Conservation (phyloP, 2,329 filamentous ascomycete species). For the Monilinia aucupariae region DNA sequence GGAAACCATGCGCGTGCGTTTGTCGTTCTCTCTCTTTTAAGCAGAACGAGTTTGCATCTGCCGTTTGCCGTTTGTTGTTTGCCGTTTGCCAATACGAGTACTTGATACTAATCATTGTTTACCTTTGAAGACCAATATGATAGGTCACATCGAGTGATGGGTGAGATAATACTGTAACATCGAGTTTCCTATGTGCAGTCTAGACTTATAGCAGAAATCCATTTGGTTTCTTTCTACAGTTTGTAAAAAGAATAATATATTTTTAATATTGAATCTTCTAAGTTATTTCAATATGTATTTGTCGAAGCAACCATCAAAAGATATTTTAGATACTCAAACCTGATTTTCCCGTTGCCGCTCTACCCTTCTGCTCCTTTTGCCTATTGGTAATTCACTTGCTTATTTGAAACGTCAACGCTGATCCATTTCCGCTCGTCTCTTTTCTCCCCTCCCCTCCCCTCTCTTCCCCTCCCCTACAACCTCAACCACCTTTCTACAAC, state of each 20-base stretch:
- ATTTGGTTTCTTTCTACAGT: neutral
- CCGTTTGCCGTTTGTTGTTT: neutral
- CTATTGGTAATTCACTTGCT: neutral
- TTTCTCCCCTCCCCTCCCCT: neutral
- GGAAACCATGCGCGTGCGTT: too few species aligned
- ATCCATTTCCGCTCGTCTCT: neutral
- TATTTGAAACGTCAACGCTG: constrained; percentile 1
- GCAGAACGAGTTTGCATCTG: too few species aligned
- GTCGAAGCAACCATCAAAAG: too few species aligned
- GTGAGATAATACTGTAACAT: neutral
- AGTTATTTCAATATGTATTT: neutral
- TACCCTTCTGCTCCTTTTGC: neutral
- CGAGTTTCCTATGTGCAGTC: neutral
- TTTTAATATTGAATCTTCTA: neutral
- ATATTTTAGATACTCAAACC: neutral
- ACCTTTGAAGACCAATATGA: neutral
- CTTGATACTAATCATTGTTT: neutral
- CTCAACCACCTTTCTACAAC: constrained; percentile 2
- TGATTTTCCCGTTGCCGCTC: neutral
- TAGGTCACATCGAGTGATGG: too few species aligned
- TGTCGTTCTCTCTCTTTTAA: too few species aligned
- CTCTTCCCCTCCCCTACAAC: constrained; percentile 1
- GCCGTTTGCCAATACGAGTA: neutral
- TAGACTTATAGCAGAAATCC: neutral
- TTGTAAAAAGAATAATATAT: too few species aligned